phyloP scores from a whole-genome alignment of 768 basidiomycete genomes.

The Tylopilus cervinicoccineus region DNA sequence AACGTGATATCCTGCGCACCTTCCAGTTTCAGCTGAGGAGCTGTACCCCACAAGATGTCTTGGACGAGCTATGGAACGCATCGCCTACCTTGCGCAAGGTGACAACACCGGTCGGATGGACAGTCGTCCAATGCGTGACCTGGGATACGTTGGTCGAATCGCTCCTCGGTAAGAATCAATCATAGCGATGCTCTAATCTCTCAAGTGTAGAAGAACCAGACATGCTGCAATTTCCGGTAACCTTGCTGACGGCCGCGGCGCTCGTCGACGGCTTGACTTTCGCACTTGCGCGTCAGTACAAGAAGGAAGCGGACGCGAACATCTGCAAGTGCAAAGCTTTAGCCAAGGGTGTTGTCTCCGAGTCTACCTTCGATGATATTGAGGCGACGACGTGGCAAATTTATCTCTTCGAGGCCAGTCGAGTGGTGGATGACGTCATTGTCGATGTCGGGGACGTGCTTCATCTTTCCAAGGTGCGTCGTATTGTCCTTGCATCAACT shows the following conservation, averaged over 20 bases:
- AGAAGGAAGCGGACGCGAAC: constrained; percentile 22
- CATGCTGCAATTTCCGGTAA: constrained; percentile 48
- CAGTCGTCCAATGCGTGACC: constrained; percentile 38
- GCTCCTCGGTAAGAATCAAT: constrained; percentile 31
- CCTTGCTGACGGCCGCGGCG: constrained; percentile 50
- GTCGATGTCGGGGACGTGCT: constrained; percentile 26
- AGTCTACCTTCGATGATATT: not conserved
- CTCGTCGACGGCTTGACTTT: constrained; percentile 43
- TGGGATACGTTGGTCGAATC: constrained; percentile 50
- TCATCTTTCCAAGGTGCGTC: constrained; percentile 18
- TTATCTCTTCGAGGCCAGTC: constrained; percentile 8
- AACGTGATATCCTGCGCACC: constrained; percentile 50
- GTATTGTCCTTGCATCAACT: too few species aligned
- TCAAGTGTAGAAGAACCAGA: constrained; percentile 43
- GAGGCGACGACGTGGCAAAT: constrained; percentile 11
- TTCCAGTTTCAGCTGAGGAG: constrained; percentile 48
- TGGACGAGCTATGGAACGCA: constrained; percentile 58
- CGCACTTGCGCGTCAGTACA: constrained; percentile 36
- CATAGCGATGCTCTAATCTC: not conserved
- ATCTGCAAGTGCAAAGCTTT: constrained; percentile 5
- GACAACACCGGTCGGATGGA: constrained; percentile 41
- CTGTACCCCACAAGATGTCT: constrained; percentile 46
- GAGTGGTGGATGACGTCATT: constrained; percentile 13
- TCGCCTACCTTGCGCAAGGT: constrained; percentile 48
- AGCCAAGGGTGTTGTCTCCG: not conserved